phyloP scores from a whole-genome alignment of 768 basidiomycete genomes.

The Exidia glandulosa region DNA sequence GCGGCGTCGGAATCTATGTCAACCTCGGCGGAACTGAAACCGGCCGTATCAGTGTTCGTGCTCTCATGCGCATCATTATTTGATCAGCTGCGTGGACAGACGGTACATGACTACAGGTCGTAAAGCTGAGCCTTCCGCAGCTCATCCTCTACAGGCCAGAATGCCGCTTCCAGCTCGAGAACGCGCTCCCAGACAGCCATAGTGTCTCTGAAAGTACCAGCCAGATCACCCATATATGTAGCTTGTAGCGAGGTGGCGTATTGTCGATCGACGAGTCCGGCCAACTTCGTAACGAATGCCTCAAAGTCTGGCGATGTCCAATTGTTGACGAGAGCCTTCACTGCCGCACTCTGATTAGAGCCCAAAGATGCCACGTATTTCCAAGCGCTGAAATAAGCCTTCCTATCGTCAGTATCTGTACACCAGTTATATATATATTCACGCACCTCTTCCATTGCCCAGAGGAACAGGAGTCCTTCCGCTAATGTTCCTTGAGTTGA shows the following conservation, averaged over 20 bases:
- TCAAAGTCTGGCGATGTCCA: slow-evolving; percentile 38
- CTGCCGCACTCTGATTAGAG: slow-evolving; percentile 11
- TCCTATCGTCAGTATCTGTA: neutral
- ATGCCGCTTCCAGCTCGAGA: slow-evolving; percentile 47
- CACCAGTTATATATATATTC: neutral
- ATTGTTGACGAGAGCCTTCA: slow-evolving; percentile 43
- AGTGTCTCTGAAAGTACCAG: slow-evolving; percentile 11
- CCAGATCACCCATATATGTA: neutral
- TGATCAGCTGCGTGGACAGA: too few species aligned
- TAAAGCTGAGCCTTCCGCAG: slow-evolving; percentile 14
- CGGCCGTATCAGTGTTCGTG: too few species aligned
- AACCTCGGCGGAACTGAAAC: too few species aligned
- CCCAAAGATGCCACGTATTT: slow-evolving; percentile 30
- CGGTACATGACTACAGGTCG: too few species aligned
- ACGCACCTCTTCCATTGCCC: slow-evolving; percentile 68
- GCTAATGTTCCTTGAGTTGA: slow-evolving; percentile 34
- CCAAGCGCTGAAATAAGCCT: slow-evolving; percentile 71
- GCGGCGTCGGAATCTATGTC: too few species aligned
- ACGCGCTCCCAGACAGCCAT: slow-evolving; percentile 48
- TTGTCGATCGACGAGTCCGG: slow-evolving; percentile 13
- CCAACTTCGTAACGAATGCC: slow-evolving; percentile 17
- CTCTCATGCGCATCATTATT: too few species aligned
- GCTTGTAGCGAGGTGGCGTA: too few species aligned
- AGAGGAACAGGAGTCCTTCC: slow-evolving; percentile 61
- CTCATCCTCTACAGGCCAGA: slow-evolving; percentile 43